Evolutionary conservation across 2,329 filamentous ascomycete genomes (phyloP).

Genomic region (Rhynchosporium secalis): DNA sequence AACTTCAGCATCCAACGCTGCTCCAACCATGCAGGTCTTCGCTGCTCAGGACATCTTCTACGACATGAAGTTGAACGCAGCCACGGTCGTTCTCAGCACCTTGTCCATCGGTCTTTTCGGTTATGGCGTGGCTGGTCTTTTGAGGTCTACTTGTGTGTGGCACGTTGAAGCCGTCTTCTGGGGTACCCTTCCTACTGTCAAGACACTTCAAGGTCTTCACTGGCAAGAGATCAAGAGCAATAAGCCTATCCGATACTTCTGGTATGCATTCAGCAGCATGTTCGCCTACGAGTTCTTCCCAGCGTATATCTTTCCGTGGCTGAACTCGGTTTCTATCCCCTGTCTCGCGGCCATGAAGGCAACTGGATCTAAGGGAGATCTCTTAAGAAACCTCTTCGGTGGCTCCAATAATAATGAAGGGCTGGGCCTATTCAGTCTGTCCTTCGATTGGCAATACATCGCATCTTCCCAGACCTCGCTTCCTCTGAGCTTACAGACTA

Average conservation of each 20-base stretch:
- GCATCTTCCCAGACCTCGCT: constrained; percentile 55
- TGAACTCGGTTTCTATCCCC: constrained; percentile 47
- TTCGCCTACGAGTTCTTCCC: constrained; percentile 52
- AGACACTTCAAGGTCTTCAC: constrained; percentile 45
- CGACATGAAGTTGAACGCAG: constrained; percentile 42
- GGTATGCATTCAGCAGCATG: constrained; percentile 44
- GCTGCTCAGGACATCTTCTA: constrained; percentile 51
- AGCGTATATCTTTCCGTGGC: constrained; percentile 48
- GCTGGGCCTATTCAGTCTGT: constrained; percentile 45
- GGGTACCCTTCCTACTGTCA: constrained; percentile 43
- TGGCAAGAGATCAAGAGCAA: constrained; percentile 42
- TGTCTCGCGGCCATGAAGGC: constrained; percentile 48
- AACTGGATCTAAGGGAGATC: constrained; percentile 46
- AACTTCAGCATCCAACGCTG: constrained; percentile 52
- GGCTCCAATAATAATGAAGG: constrained; percentile 49
- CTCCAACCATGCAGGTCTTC: constrained; percentile 45
- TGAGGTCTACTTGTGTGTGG: constrained; percentile 48
- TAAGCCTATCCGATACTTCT: constrained; percentile 45
- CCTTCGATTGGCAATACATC: constrained; percentile 51
- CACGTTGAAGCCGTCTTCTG: constrained; percentile 53
- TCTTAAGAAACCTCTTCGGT: constrained; percentile 51
- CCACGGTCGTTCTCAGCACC: constrained; percentile 46
- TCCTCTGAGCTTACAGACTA: constrained; percentile 51
- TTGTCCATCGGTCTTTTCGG: constrained; percentile 52
- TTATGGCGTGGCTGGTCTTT: constrained; percentile 50